Evolutionary conservation across 441 rosid species (phyloP), one percentile per base, ranked within the genome.

Genomic region (Euphorbia schlechtendalii): DNA sequence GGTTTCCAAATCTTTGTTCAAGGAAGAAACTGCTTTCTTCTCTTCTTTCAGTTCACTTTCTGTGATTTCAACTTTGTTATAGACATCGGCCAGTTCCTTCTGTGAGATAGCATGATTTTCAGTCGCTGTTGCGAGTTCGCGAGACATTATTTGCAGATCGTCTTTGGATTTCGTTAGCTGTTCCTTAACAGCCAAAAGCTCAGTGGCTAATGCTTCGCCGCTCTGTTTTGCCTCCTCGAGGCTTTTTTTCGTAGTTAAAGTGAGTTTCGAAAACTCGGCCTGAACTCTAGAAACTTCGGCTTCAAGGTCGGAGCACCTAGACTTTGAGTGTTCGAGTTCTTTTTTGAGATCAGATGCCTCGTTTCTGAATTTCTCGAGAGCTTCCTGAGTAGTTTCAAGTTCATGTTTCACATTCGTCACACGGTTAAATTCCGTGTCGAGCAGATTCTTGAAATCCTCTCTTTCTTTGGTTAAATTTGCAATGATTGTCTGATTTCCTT

Each of bases 51-150:
- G 69, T 71, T 86, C 90, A 59, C 78, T 77, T 67, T 82, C 77
- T 5, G 74, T 64, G 45, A 78, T 71, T 80, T 89, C 93, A 27
- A 78, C 83, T 68, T 78, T 87, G 67, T 78, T 81, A 63, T 81
- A 80, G 36, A 76, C 79, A 57, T 84, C 89, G 22, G 82, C 81
- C 66, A 92, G 72, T 69, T 90, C 96, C 76, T 70, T 82, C 75
- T 83, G 84, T 30, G 85, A 72, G 67, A 70, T 83, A 59, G 83
- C 78, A 68, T 70, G 83, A 73, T 77, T 78, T 69, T 78, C 90
- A 54, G 74, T 72, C 70, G 77, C 73, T 46, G 73, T 71, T 32
- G 66, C 76, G 25, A 84, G 74, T 69, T 90, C 90, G 32, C 55
- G 72, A 38, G 80, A 78, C 70, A 78, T 40, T 20, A 22, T 65